Percentiles rank a stretch among this genome's conserved stretches.
These are phyloP conservation scores for Quercus aquifolioides DNA, from an alignment of 306 rosid genomes.

Conservation along the genomic window DNA sequence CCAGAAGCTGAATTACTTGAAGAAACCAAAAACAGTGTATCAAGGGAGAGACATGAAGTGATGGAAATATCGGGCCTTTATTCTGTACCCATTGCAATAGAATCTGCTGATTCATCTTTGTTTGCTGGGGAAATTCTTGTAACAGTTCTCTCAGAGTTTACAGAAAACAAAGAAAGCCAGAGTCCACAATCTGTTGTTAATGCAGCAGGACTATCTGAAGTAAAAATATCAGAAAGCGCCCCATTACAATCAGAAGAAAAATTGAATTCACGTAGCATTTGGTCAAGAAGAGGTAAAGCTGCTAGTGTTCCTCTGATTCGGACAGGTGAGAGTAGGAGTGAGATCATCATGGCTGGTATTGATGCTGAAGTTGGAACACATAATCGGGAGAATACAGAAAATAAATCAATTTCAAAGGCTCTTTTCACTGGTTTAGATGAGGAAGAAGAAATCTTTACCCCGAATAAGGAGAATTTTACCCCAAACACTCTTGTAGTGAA, in stretches of 20 bases:
- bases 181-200: conserved; percentile 27
- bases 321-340: conserved; percentile 37
- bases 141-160: conserved; percentile 13
- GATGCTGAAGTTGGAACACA: conserved; percentile 24
- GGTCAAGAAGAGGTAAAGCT: conserved; percentile 72
- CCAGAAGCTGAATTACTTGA: conserved; percentile 4
- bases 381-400: conserved; percentile 21
- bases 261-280: conserved; percentile 32
- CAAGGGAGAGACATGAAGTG: conserved; percentile 9
- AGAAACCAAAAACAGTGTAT: conserved; percentile 19
- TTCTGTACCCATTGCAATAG: conserved; percentile 17
- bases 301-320: conserved; percentile 47
- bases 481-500: conserved; percentile 42
- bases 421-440: conserved; percentile 24
- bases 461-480: conserved; percentile 67
- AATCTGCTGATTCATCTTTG: conserved; percentile 30
- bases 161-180: conserved; percentile 28
- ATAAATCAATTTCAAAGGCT: conserved; percentile 23
- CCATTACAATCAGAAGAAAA: conserved; percentile 23
- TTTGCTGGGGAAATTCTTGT: conserved; percentile 5
- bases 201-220: conserved; percentile 27
- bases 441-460: conserved; percentile 52
- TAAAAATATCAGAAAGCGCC: conserved; percentile 18
- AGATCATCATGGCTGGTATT: conserved; percentile 12
- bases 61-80: conserved; percentile 10